These are phyloP conservation scores for Wallacemonas sp. DNA, from an alignment of 208 protist genomes.

Conservation along the genomic window DNA sequence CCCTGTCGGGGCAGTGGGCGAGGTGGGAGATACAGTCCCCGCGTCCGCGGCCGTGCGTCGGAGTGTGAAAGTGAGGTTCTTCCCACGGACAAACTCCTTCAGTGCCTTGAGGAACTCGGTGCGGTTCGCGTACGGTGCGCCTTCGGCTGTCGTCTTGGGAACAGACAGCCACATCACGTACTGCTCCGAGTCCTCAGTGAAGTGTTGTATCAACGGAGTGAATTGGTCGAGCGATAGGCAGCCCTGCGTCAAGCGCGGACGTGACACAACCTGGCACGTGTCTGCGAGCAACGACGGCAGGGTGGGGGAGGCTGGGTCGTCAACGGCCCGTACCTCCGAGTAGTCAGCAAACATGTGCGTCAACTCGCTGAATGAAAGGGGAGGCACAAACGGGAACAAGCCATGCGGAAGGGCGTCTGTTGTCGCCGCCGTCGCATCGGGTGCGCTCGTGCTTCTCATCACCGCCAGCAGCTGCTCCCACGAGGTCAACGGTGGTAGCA, in stretches of 20 bases:
- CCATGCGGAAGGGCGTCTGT: not conserved
- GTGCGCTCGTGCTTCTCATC: not conserved
- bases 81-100: not conserved
- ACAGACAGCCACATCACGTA: not conserved
- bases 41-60: not conserved
- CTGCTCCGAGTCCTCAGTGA: not conserved
- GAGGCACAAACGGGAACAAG: not conserved
- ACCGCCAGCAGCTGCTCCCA: not conserved
- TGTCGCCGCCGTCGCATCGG: no score
- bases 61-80: not conserved
- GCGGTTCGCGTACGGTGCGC: slow-evolving; percentile 1
- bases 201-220: not conserved
- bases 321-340: no score
- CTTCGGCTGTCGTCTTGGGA: not conserved
- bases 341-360: no score
- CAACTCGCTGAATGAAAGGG: not conserved
- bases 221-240: not conserved
- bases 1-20: no score
- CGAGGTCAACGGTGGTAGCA: not conserved
- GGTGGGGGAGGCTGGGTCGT: no score
- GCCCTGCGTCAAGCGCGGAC: not conserved
- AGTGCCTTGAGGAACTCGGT: not conserved
- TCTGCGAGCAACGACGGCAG: no score
- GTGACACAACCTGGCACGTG: no score
- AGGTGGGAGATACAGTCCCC: no score